A percentile compares a stretch with the other conserved stretches of the same genome.
Conservation (phyloP, 805 yeast species). For the Yarrowia sp. region DNA sequence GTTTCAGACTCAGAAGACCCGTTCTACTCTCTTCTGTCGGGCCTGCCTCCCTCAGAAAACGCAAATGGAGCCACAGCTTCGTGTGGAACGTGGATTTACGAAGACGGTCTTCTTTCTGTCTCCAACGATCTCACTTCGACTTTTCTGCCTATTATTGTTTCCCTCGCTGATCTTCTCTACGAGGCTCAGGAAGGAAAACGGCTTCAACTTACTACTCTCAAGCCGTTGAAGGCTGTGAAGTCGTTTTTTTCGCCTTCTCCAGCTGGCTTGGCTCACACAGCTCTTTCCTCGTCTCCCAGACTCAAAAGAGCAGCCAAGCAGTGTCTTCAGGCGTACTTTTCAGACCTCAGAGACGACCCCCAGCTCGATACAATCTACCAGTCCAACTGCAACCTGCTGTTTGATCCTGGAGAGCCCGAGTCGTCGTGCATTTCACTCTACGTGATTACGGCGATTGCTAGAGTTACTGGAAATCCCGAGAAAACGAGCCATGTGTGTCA, state of each 20-base stretch:
- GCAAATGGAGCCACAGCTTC: no score
- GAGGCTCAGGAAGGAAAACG: slow-evolving; percentile 2
- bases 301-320: slow-evolving; percentile 6
- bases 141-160: neutral
- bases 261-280: neutral
- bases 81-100: slow-evolving; percentile 21
- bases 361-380: neutral
- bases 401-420: neutral
- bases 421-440: slow-evolving; percentile 1
- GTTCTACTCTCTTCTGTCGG: neutral
- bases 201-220: neutral
- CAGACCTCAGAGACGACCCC: neutral
- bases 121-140: neutral
- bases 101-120: neutral
- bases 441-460: slow-evolving; percentile 13
- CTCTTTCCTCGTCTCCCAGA: neutral
- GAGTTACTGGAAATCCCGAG: neutral
- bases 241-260: neutral
- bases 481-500: neutral
- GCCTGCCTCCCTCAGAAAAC: neutral
- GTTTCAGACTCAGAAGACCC: neutral
- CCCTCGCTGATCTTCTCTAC: neutral
- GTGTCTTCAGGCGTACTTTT: slow-evolving; percentile 15
- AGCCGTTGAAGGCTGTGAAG: neutral
- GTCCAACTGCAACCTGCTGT: neutral